Percentiles rank a stretch among this genome's conserved stretches.
These are phyloP conservation scores for Oldenlandia corymbosa DNA, from an alignment of 257 asterid species.

Conservation along the genomic window DNA sequence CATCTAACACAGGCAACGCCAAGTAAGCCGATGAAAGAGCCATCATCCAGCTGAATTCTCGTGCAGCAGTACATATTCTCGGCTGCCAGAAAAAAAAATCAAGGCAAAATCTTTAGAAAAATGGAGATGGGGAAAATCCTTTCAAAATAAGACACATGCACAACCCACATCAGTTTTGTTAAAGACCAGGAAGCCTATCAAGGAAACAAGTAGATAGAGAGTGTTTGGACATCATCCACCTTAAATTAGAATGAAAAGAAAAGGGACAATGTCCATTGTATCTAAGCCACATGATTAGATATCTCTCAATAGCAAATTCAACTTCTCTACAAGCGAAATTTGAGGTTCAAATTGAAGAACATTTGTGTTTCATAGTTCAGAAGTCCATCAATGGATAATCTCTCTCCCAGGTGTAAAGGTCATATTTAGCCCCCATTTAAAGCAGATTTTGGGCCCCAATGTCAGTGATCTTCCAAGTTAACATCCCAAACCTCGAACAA, in stretches of 20 bases:
- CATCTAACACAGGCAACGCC: too few species aligned
- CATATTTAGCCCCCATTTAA: not conserved
- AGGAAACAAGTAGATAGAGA: too few species aligned
- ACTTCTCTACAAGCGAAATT: not conserved
- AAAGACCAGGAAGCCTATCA: too few species aligned
- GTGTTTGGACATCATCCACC: too few species aligned
- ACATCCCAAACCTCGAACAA: not conserved
- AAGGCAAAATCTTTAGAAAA: not conserved
- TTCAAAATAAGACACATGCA: too few species aligned
- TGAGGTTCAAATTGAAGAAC: not conserved
- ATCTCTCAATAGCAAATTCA: not conserved
- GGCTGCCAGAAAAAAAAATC: conserved; percentile 46
- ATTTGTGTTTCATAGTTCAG: not conserved
- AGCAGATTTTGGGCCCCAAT: too few species aligned
- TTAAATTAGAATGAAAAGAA: too few species aligned
- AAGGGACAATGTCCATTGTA: not conserved
- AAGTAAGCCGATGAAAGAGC: conserved; percentile 1
- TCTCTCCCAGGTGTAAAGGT: not conserved
- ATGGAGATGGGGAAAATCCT: too few species aligned
- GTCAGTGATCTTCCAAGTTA: not conserved
- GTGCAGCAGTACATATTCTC: conserved; percentile 85
- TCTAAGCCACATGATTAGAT: not conserved
- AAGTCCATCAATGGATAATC: not conserved
- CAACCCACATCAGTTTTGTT: too few species aligned
- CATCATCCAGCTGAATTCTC: conserved; percentile 69